phyloP scores from a whole-genome alignment of 2,329 filamentous ascomycete genomes.

The Lasiodiplodia gonubiensis region DNA sequence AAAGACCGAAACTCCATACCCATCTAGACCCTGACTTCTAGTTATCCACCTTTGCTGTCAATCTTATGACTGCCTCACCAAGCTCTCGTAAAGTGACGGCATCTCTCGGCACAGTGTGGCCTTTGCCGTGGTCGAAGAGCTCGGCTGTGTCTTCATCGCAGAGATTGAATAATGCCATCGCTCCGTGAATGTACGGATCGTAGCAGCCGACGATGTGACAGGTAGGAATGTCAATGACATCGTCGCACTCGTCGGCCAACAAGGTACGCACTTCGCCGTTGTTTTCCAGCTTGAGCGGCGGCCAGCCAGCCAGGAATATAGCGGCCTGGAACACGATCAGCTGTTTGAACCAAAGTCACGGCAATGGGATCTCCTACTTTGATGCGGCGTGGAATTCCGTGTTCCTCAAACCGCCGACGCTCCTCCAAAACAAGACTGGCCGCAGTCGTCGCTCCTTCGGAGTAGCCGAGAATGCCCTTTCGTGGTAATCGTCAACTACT shows the following conservation, averaged over 20 bases:
- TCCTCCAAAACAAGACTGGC: conserved; percentile 60
- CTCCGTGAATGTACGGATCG: conserved; percentile 67
- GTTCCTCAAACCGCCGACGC: conserved; percentile 43
- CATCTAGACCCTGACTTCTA: not conserved
- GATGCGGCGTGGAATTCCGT: conserved; percentile 38
- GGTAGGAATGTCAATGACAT: conserved; percentile 49
- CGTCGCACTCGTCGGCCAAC: conserved; percentile 49
- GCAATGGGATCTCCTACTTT: not conserved
- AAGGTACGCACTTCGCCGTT: conserved; percentile 39
- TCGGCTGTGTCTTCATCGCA: conserved; percentile 65
- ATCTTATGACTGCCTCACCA: conserved; percentile 37
- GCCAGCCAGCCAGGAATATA: conserved; percentile 58
- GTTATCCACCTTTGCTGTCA: conserved; percentile 33
- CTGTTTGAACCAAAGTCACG: not conserved
- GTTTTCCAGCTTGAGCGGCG: conserved; percentile 43
- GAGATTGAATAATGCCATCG: conserved; percentile 66
- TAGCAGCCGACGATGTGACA: conserved; percentile 47
- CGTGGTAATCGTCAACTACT: conserved; percentile 40
- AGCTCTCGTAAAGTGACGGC: conserved; percentile 41
- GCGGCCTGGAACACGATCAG: conserved; percentile 48
- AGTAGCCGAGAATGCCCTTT: conserved; percentile 65
- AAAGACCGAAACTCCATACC: not conserved
- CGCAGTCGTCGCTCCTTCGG: conserved; percentile 64
- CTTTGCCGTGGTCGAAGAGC: conserved; percentile 70
- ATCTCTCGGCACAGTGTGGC: conserved; percentile 62